Percentiles rank a stretch among this genome's conserved stretches.
These are phyloP conservation scores for Solanum ossicruentum DNA, from an alignment of 257 asterid species.

Conservation along the genomic window DNA sequence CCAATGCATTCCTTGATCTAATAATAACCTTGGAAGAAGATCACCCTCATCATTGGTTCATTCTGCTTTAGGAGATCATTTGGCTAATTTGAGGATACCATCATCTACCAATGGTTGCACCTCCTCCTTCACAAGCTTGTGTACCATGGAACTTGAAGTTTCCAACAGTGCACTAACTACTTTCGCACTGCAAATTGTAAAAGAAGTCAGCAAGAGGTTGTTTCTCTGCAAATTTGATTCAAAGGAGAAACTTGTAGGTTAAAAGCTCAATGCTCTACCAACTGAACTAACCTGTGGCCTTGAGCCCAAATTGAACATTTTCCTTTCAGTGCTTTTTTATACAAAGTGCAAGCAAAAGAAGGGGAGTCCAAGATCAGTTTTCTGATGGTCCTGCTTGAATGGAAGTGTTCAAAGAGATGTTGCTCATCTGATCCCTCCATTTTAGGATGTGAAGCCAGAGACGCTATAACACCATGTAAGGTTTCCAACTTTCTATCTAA, in stretches of 20 bases:
- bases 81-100: slow-evolving; percentile 42
- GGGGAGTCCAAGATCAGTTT: slow-evolving; percentile 75
- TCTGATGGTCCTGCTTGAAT: slow-evolving; percentile 71
- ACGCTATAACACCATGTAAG: slow-evolving; percentile 50
- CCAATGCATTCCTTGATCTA: not conserved
- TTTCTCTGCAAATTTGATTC: not conserved
- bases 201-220: not conserved
- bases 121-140: slow-evolving; percentile 47
- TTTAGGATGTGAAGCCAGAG: slow-evolving; percentile 55
- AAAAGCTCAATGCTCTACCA: not conserved
- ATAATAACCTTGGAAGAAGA: not conserved
- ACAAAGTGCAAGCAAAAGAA: slow-evolving; percentile 49
- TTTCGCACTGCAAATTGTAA: slow-evolving; percentile 33
- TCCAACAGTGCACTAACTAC: slow-evolving; percentile 52
- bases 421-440: slow-evolving; percentile 34
- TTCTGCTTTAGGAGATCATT: slow-evolving; percentile 12
- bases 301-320: slow-evolving; percentile 55
- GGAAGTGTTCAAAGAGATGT: slow-evolving; percentile 66
- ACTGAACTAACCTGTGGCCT: slow-evolving; percentile 63
- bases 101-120: slow-evolving; percentile 49
- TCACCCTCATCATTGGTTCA: not conserved
- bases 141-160: slow-evolving; percentile 34
- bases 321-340: slow-evolving; percentile 74
- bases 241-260: not conserved
- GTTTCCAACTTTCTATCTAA: slow-evolving; percentile 43